A percentile compares a stretch with the other conserved stretches of the same genome.
These are phyloP conservation scores for Apophysomyces sp. DNA, from an alignment of 371 early-diverging fungal genomes.

Conservation along the genomic window DNA sequence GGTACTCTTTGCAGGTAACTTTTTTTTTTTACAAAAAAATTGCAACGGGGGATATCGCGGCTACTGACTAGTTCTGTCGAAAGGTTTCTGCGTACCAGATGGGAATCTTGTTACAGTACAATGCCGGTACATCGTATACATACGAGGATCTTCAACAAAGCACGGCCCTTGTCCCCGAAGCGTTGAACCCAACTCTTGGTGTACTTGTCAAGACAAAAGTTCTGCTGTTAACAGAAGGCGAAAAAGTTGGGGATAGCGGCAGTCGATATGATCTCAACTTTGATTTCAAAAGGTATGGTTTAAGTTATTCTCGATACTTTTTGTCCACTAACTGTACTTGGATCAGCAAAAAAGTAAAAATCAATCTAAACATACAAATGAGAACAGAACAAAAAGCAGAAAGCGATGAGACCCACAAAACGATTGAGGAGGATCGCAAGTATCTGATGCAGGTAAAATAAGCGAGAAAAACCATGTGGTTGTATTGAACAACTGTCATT, in stretches of 20 bases:
- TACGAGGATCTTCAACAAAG: constrained; percentile 62
- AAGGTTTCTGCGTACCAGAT: constrained; percentile 86
- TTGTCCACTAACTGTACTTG: neutral
- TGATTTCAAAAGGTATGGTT: constrained; percentile 77
- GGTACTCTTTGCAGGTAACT: constrained; percentile 70
- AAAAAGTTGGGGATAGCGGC: constrained; percentile 50
- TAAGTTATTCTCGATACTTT: too few species aligned
- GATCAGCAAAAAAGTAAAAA: constrained; percentile 76
- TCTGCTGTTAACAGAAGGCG: constrained; percentile 50
- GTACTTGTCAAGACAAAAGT: constrained; percentile 85
- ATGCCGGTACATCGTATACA: constrained; percentile 61
- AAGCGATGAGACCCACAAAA: constrained; percentile 84
- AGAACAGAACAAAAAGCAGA: constrained; percentile 88
- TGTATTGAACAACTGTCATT: neutral
- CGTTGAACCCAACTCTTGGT: constrained; percentile 68
- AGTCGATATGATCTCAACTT: constrained; percentile 74
- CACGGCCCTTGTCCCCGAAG: constrained; percentile 74
- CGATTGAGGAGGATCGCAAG: constrained; percentile 88
- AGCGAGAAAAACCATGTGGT: neutral
- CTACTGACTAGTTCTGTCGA: neutral
- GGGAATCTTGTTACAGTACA: constrained; percentile 87
- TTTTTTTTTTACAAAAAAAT: neutral
- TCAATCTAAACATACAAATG: constrained; percentile 83
- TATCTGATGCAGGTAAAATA: constrained; percentile 77
- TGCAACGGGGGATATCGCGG: neutral